These are phyloP conservation scores for Trichopus zeylanicus DNA, from an alignment of 116 monocot genomes.

Conservation along the genomic window DNA sequence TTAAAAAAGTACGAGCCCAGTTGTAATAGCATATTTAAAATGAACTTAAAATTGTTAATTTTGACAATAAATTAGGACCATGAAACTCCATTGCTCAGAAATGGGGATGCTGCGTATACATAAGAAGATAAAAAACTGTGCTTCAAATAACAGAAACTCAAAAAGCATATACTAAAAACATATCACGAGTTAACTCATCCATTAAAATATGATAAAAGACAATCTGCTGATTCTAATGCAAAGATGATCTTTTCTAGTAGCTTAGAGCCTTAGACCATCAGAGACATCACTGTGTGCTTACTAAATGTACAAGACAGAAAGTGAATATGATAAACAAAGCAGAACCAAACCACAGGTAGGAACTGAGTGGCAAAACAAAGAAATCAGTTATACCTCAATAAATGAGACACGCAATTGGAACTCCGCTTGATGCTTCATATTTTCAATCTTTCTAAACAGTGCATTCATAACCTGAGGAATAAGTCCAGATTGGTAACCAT, in stretches of 20 bases:
- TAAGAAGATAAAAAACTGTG: too few relatives aligned
- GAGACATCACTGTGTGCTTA: too few relatives aligned
- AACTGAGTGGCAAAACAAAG: not conserved
- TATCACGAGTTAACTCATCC: too few relatives aligned
- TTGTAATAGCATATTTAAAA: not conserved
- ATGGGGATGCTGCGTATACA: too few relatives aligned
- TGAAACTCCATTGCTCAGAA: too few relatives aligned
- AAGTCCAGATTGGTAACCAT: conserved; percentile 56
- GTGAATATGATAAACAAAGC: not conserved
- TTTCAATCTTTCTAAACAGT: conserved; percentile 79
- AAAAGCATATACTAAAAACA: too few relatives aligned
- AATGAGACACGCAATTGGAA: conserved; percentile 97
- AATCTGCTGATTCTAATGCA: not conserved
- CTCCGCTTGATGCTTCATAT: conserved; percentile 62
- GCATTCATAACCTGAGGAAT: conserved; percentile 84
- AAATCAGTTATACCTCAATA: conserved; percentile 61
- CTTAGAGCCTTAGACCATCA: not conserved
- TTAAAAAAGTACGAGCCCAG: not conserved
- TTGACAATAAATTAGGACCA: too few relatives aligned
- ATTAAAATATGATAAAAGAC: not conserved
- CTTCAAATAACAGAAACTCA: too few relatives aligned
- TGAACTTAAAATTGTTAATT: too few relatives aligned
- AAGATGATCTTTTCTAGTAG: not conserved
- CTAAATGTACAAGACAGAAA: not conserved
- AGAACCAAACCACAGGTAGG: not conserved